Conservation (phyloP, 140 eudicot species). For the Oenanthe javanica region DNA sequence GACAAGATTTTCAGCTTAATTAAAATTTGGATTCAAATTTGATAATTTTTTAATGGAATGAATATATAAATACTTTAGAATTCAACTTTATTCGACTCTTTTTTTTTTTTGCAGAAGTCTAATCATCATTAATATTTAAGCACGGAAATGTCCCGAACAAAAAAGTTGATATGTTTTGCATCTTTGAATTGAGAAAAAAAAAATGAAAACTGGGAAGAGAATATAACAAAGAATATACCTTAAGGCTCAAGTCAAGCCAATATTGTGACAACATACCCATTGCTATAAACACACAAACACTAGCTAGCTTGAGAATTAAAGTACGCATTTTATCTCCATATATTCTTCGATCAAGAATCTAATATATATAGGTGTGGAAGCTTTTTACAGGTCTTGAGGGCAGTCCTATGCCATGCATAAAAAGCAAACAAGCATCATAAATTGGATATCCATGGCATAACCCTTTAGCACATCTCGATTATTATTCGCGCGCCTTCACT, state of each 20-base stretch:
- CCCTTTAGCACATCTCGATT: not conserved
- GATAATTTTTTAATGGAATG: no score
- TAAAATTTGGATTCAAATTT: no score
- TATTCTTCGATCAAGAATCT: not conserved
- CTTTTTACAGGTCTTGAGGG: not conserved
- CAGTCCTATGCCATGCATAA: not conserved
- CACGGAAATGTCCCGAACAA: no score
- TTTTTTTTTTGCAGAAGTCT: no score
- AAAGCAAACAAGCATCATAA: not conserved
- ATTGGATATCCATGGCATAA: slow-evolving; percentile 5
- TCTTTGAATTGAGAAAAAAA: no score
- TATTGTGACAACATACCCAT: no score
- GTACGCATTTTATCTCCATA: no score
- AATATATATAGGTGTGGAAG: not conserved
- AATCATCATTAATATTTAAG: no score
- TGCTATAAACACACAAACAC: not conserved
- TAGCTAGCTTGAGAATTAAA: not conserved
- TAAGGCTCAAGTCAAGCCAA: not conserved
- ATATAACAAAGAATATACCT: slow-evolving; percentile 6
- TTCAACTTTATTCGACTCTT: no score
- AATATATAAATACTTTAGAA: no score
- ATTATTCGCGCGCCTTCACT: not conserved
- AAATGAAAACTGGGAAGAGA: not conserved
- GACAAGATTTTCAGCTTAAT: no score
- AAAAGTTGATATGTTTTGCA: no score